Percentiles rank a stretch among this genome's conserved stretches.
Evolutionary conservation across 1,284 basidiomycete genomes (phyloP).

Genomic region (Naganishia albida): DNA sequence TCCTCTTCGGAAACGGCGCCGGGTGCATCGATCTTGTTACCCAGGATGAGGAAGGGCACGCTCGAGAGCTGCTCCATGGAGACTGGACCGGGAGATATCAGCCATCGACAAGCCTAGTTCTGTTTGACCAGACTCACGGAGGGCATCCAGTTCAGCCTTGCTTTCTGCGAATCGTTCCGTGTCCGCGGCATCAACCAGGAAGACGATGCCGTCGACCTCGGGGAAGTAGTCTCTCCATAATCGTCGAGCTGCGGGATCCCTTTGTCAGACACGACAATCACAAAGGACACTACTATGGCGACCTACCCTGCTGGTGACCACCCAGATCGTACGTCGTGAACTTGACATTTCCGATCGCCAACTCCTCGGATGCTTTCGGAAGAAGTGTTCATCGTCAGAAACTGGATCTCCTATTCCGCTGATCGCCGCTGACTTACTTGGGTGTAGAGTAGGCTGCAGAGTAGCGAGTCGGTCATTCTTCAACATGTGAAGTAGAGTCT

Average conservation of each 20-base stretch:
- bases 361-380: slow-evolving; percentile 86
- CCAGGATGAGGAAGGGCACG: slow-evolving; percentile 97
- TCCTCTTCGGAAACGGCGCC: slow-evolving; percentile 98
- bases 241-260: slow-evolving; percentile 70
- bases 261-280: background rate
- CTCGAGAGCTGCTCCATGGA: slow-evolving; percentile 87
- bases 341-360: slow-evolving; percentile 97
- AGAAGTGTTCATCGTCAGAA: background rate
- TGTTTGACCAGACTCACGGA: slow-evolving; percentile 55
- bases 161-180: slow-evolving; percentile 94
- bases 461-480: slow-evolving; percentile 99
- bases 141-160: slow-evolving; percentile 93
- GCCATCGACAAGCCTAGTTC: background rate
- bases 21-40: slow-evolving; percentile 99
- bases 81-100: slow-evolving; percentile 39
- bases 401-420: background rate
- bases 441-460: slow-evolving; percentile 96
- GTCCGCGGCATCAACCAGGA: slow-evolving; percentile 96
- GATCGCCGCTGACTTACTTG: slow-evolving; percentile 65
- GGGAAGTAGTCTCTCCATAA: slow-evolving; percentile 99
- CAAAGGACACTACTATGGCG: slow-evolving; percentile 10
- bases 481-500: slow-evolving; percentile 99
- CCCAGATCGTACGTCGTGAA: slow-evolving; percentile 99
- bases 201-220: slow-evolving; percentile 98
- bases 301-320: slow-evolving; percentile 90